These are phyloP conservation scores for Nakazawaea wyomingensis DNA, from an alignment of 805 yeast species.

Conservation along the genomic window DNA sequence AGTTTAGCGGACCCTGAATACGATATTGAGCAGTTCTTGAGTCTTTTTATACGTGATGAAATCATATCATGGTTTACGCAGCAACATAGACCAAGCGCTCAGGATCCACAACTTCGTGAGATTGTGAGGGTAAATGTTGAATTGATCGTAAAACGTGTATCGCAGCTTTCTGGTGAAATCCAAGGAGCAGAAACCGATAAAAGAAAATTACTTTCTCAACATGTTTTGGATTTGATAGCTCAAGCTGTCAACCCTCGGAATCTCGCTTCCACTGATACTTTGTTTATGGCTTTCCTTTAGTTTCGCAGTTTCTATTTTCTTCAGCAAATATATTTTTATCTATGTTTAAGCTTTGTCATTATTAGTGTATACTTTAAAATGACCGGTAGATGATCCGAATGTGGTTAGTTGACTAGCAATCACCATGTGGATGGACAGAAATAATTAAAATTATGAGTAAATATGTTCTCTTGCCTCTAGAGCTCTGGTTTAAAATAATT, in stretches of 20 bases:
- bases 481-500: conserved; percentile 3
- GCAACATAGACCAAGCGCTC: conserved; percentile 76
- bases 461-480: background rate
- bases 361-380: too few relatives aligned
- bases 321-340: too few relatives aligned
- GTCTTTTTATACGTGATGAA: conserved; percentile 95
- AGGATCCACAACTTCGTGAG: conserved; percentile 78
- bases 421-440: too few relatives aligned
- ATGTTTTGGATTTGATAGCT: conserved; percentile 82
- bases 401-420: too few relatives aligned
- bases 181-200: conserved; percentile 36
- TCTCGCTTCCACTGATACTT: conserved; percentile 82
- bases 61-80: conserved; percentile 91
- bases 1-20: conserved; percentile 89
- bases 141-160: conserved; percentile 69
- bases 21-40: conserved; percentile 84
- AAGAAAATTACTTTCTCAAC: conserved; percentile 81
- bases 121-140: conserved; percentile 88
- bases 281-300: conserved; percentile 93
- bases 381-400: too few relatives aligned
- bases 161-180: conserved; percentile 54
- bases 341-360: too few relatives aligned
- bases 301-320: background rate
- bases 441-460: too few relatives aligned
- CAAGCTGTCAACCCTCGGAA: conserved; percentile 95